Evolutionary conservation across 1,284 basidiomycete species (phyloP), one percentile per base, ranked within the genome.

Genomic region (Paramarasmius palmivorus): DNA sequence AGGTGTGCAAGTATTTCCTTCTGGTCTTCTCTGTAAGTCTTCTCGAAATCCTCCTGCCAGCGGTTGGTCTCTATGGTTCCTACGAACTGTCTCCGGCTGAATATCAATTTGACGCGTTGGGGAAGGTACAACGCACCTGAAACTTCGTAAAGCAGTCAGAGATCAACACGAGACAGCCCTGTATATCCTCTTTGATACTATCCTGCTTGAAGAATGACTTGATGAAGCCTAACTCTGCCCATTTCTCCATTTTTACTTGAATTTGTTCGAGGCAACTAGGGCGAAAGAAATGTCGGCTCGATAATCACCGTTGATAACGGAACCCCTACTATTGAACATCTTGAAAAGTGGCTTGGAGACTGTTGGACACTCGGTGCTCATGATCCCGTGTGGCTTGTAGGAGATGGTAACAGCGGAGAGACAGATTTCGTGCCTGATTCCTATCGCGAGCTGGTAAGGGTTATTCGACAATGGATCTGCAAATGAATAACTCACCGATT

Each of bases 1-100:
- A 83, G 66, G 46, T 67, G 72, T 14, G 61, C 56, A 12, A 78
- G 42, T 20, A 78, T 61, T 50, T 80, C 74, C 4, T 61, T 56
- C 45, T 75, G 72, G 57, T 82, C 79, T n/a, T 63, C 65, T 54
- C 67, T 63, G 10, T 59, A 60, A 37, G 70, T 75, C 3, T 57
- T 59, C 23, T 62, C 60, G 53, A 79, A 73, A 20, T 74, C 69
- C 3, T 61, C 58, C 58, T 81, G 78, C 81, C 80, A 83, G 15
- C 63, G 61, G 35, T 72, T 73, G 7, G 76, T 71, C 41, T 76
- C 74, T n/a, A 76, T 61, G 25, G 73, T 69, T 12, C 77, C 75
- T 20, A 66, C 65, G 34, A 82, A 59, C 78, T 23, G 38, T 32
- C 7, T 6, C 38, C 4, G 17, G n/a, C 20, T 9, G 15, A 40